Conservation (phyloP, 2,329 filamentous ascomycete genomes). For the Diplodia sapinea region DNA sequence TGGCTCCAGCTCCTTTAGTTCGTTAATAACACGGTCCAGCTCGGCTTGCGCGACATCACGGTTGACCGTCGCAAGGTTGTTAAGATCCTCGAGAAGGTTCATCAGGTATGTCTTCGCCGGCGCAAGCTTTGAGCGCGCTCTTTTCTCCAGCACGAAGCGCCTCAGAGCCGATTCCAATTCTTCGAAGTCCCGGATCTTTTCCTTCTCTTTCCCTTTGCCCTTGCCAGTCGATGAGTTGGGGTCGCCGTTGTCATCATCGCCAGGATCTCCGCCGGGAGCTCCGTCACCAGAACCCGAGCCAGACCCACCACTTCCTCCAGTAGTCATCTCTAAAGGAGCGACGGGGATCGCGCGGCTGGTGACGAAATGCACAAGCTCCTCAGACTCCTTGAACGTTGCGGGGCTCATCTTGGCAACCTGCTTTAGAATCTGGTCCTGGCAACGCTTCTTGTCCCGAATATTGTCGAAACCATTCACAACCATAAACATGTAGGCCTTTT, state of each 20-base stretch:
- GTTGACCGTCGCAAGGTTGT: slow-evolving; percentile 84
- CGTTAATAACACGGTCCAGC: slow-evolving; percentile 78
- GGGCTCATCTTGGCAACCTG: slow-evolving; percentile 89
- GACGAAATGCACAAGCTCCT: slow-evolving; percentile 95
- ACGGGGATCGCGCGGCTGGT: slow-evolving; percentile 94
- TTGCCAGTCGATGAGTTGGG: slow-evolving; percentile 63
- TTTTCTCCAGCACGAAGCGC: slow-evolving; percentile 93
- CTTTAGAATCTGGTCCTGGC: slow-evolving; percentile 90
- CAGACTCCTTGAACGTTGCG: slow-evolving; percentile 87
- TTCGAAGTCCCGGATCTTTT: slow-evolving; percentile 89
- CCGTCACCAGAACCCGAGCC: slow-evolving; percentile 41
- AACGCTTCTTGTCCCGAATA: slow-evolving; percentile 88
- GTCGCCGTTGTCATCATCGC: slow-evolving; percentile 54
- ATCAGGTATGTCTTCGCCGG: slow-evolving; percentile 94
- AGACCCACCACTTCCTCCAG: slow-evolving; percentile 55
- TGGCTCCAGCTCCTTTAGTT: slow-evolving; percentile 83
- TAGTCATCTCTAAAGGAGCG: slow-evolving; percentile 63
- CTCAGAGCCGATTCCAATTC: slow-evolving; percentile 86
- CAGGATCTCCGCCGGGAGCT: slow-evolving; percentile 44
- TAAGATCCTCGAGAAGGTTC: slow-evolving; percentile 88
- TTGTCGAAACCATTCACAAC: slow-evolving; percentile 97
- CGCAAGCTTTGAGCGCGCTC: slow-evolving; percentile 91
- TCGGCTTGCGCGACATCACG: slow-evolving; percentile 84
- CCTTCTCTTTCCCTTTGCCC: slow-evolving; percentile 70
- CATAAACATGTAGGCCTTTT: slow-evolving; percentile 99